These are phyloP conservation scores for Breviolum minutum DNA, from an alignment of 73 alveolate genomes.

Conservation along the genomic window DNA sequence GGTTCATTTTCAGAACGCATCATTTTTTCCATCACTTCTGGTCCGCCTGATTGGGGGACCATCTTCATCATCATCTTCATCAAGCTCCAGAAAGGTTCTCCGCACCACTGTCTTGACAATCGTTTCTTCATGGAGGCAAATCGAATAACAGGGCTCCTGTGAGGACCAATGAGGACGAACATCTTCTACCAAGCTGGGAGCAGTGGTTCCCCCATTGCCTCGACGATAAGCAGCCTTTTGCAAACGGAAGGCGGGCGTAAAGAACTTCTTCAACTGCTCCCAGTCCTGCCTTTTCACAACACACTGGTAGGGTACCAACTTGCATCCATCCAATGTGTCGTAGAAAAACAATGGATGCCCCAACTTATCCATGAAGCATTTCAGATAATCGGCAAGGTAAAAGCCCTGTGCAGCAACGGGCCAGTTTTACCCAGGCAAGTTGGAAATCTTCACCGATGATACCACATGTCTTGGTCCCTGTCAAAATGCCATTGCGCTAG, in stretches of 20 bases:
- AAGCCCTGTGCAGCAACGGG: constrained; percentile 11
- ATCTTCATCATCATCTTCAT: not conserved
- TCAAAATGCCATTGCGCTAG: too few relatives aligned
- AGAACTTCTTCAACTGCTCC: not conserved
- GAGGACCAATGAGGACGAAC: not conserved
- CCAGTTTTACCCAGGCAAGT: too few relatives aligned
- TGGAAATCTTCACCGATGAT: too few relatives aligned
- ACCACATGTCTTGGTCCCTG: too few relatives aligned
- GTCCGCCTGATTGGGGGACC: constrained; percentile 40
- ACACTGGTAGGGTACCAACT: constrained; percentile 12
- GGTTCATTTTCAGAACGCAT: not conserved
- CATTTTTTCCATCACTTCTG: not conserved
- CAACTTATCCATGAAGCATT: not conserved
- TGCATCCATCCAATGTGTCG: constrained; percentile 7
- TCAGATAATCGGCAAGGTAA: not conserved
- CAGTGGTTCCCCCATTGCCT: constrained; percentile 8
- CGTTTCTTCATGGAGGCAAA: not conserved
- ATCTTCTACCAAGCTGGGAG: constrained; percentile 13
- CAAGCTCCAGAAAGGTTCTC: constrained; percentile 7
- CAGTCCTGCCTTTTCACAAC: constrained; percentile 30
- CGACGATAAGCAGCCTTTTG: constrained; percentile 39
- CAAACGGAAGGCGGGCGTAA: not conserved
- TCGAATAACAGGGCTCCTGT: not conserved
- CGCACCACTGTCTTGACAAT: constrained; percentile 26
- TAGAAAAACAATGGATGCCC: not conserved